Evolutionary conservation across 345 rosid species (phyloP), one percentile per base, ranked within the genome.

Genomic region (Mallotus nudiflorus): DNA sequence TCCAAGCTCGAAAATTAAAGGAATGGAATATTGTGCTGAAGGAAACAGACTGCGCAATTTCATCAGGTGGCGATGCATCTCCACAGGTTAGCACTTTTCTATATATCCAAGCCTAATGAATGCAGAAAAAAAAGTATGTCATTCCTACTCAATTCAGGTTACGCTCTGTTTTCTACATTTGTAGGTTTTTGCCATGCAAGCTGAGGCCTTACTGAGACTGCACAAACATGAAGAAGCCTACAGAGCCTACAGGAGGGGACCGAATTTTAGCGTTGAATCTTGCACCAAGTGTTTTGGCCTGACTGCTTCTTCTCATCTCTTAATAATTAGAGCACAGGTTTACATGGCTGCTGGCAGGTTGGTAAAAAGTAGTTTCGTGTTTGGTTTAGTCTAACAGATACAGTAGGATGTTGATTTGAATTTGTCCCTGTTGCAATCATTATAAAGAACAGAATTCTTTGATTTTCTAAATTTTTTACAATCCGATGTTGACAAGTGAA

Each of bases 301-400:
- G 67, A 54, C 81, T 46, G 49, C 46, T 10, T 65, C 84, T 25
- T 77, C 86, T 37, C 77, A 84, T 63, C 59, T 87, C 31, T 71
- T 87, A 60, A 78, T 75, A 75, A 73, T 85, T 59, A 78, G 78
- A 51, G 84, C 97, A 37, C 81, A 73, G 57, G 84, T 88, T 68
- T 83, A 85, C 83, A 64, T 88, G 78, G 81, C 86, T 63, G 73
- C 75, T 0, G 94, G 98, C 81, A 88, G 97, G 98, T 90, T 66
- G 54, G 87, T 73, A 16, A 28, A 62, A 42, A 39, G 6, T 9
- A 39, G 37, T 48, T 45, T 39, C n/a, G 39, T 25, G 5, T 0
- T 5, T 40, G 10, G 29, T 20, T 40, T 16, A 45, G 1, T 42
- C 9, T 12, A 5, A 42, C 11, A 3, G 14, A 42, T 42, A 42